These are phyloP conservation scores for Pseudonitzschia multistriata DNA, from an alignment of 108 stramenopile species.

Conservation along the genomic window DNA sequence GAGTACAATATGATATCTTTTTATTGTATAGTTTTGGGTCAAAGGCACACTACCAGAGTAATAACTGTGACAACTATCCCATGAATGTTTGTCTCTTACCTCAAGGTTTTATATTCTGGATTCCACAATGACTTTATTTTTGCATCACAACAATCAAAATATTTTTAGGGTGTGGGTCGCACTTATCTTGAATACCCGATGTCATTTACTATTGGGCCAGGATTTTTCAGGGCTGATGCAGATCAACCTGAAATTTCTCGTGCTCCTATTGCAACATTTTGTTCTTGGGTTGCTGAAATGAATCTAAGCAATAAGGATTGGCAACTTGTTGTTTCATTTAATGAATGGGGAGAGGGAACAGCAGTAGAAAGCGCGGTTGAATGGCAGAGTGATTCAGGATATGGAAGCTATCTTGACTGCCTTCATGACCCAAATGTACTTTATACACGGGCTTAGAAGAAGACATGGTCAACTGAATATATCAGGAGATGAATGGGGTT, in stretches of 20 bases:
- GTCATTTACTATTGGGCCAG: slow-evolving; percentile 26
- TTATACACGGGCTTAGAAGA: neutral
- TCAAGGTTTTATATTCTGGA: neutral
- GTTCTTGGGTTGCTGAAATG: slow-evolving; percentile 22
- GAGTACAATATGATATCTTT: neutral
- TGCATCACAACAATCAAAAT: neutral
- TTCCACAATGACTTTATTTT: neutral
- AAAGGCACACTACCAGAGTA: neutral
- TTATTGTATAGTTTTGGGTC: too few species aligned
- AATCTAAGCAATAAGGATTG: slow-evolving; percentile 11
- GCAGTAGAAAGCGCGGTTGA: slow-evolving; percentile 18
- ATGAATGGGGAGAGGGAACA: slow-evolving; percentile 35
- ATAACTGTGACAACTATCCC: neutral
- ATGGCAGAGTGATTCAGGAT: slow-evolving; percentile 31
- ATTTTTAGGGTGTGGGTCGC: neutral
- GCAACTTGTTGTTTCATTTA: slow-evolving; percentile 32
- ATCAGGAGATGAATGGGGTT: too few species aligned
- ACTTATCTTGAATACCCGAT: slow-evolving; percentile 5
- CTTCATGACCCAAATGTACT: slow-evolving; percentile 29
- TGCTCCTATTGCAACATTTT: neutral
- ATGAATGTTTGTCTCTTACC: neutral
- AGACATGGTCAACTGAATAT: neutral
- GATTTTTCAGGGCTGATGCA: slow-evolving; percentile 25
- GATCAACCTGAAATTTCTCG: slow-evolving; percentile 12
- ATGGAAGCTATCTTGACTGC: slow-evolving; percentile 29